Base-by-base conservation (phyloP, 129 eudicot species). In the Apium graveolens region DNA sequence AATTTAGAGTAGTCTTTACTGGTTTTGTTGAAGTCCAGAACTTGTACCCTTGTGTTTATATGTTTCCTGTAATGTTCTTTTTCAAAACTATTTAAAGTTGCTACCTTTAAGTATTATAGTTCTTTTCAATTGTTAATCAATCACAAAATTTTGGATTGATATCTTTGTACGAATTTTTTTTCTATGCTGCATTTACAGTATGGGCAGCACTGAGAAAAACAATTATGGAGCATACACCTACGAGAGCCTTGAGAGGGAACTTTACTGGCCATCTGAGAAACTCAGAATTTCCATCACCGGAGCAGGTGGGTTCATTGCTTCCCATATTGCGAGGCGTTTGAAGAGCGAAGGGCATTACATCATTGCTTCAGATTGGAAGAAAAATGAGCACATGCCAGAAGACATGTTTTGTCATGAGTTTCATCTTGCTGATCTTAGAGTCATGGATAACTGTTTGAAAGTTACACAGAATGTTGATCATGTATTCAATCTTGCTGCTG, bases 281-380 rank as follows among this genome's bases (percentile, higher is more conserved):
- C 97, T 96, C 46, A 84, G 90, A 29, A 84, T 96, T 80, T 96
- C 97, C 81, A 86, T 96, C 45, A 96, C 99, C 0, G 99, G 99
- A 43, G 97, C 99, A 18, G 99, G 97, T 85, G 99, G 99, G 9
- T 96, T 96, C 83, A 96, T 92, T 73, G 99, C 97, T 0, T 96
- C 99, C 11, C 99, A 96, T 86, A 96, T 96, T 81, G 99, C 99
- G 16, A 81, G 99, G 29, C 97, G 97, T 74, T 73, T 96, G 86
- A 96, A 96, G 88, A 96, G 85, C 17, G 99, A 96, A 82, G 99
- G 99, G 43, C 99, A 96, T 81, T 96, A 96, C 88, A 83, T 96
- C 78, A 96, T 96, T 76, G 99, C 99, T 68, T 96, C 99, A 57
- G 99, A 96, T 79, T 96, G 99, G 99, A 96, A 92, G 91, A 96